Conservation (phyloP, 208 protist genomes). For the Herpetomonas muscarum region DNA sequence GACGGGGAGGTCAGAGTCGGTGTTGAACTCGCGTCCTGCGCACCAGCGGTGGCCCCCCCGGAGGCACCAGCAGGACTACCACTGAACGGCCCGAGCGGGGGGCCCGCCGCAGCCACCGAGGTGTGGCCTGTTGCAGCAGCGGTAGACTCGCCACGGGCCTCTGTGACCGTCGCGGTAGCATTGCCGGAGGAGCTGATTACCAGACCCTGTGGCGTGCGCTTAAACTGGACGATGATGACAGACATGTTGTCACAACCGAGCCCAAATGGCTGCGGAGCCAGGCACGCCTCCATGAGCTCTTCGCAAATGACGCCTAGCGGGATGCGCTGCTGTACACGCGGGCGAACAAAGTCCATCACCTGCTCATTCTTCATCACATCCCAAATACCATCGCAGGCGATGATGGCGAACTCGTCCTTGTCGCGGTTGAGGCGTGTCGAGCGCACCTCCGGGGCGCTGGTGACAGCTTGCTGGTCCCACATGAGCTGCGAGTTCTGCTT, state of each 20-base stretch:
- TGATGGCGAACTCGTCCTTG: constrained; percentile 82
- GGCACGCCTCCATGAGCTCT: constrained; percentile 74
- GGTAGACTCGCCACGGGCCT: too few relatives aligned
- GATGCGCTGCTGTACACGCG: constrained; percentile 52
- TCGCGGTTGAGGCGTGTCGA: constrained; percentile 61
- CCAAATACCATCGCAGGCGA: constrained; percentile 94
- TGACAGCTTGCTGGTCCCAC: constrained; percentile 90
- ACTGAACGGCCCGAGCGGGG: too few relatives aligned
- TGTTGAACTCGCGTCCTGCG: too few relatives aligned
- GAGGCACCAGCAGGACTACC: too few relatives aligned
- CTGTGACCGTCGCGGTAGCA: neutral
- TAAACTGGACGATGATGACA: constrained; percentile 86
- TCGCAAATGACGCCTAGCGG: constrained; percentile 57
- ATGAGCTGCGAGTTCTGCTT: constrained; percentile 81
- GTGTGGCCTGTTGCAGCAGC: neutral
- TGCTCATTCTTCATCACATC: constrained; percentile 89
- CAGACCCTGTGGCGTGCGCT: constrained; percentile 27
- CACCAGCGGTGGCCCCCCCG: too few relatives aligned
- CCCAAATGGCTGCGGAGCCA: constrained; percentile 77
- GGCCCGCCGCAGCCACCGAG: too few relatives aligned
- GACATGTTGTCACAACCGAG: constrained; percentile 92
- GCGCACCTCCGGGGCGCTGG: constrained; percentile 81
- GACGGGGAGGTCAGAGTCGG: too few relatives aligned
- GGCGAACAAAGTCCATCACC: constrained; percentile 76
- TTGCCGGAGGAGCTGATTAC: neutral